phyloP scores from a whole-genome alignment of 306 rosid genomes.

The Fragaria ananassa region DNA sequence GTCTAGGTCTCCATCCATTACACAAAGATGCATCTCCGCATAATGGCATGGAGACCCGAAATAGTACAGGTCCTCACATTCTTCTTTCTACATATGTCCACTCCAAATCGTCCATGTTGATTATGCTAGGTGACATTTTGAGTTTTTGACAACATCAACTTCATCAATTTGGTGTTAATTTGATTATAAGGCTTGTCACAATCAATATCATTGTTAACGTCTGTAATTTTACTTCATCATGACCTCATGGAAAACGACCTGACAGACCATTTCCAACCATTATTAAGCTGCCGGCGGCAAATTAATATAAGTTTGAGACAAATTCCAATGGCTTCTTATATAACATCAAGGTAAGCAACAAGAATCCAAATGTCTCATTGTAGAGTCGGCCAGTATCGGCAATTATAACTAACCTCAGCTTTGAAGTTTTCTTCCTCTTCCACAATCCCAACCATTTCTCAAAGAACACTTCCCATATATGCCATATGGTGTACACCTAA shows the following conservation, averaged over 20 bases:
- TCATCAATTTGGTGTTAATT: not conserved
- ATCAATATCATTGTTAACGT: constrained; percentile 12
- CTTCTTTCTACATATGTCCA: not conserved
- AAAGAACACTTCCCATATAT: constrained; percentile 6
- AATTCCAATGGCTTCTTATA: constrained; percentile 3
- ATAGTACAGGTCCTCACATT: not conserved
- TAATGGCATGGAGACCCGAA: not conserved
- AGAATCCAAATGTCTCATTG: constrained; percentile 30
- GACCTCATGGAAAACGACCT: constrained; percentile 33
- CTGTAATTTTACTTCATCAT: constrained; percentile 16
- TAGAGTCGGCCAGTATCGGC: constrained; percentile 43
- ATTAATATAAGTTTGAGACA: constrained; percentile 4
- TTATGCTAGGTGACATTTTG: not conserved
- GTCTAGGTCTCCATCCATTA: no score
- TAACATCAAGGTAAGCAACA: constrained; percentile 15
- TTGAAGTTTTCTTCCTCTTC: constrained; percentile 29
- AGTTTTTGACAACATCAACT: constrained; percentile 7
- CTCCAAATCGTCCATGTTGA: not conserved
- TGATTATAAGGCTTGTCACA: not conserved
- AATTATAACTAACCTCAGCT: constrained; percentile 28
- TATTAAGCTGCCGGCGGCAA: constrained; percentile 47
- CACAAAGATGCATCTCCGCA: no score
- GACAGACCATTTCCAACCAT: constrained; percentile 30
- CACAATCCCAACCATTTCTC: constrained; percentile 19
- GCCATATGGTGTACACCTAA: constrained; percentile 4